Evolutionary conservation across 768 basidiomycete species (phyloP).

Genomic region (Psilocybe subaeruginosa): DNA sequence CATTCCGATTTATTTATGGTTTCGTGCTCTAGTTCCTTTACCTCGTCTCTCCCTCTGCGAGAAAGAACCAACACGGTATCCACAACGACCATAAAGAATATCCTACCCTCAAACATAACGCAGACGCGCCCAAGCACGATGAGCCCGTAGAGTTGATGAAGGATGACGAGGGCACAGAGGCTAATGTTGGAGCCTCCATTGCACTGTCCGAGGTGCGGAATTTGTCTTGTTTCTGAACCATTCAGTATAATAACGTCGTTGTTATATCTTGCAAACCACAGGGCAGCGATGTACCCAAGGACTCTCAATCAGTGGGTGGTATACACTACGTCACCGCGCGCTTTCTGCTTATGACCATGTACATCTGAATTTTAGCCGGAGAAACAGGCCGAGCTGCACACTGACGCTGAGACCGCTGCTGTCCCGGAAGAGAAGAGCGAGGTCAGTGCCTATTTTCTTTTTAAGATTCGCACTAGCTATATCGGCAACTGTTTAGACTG

Average conservation of each 20-base stretch:
- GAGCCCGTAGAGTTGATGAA: conserved; percentile 30
- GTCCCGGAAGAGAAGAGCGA: not conserved
- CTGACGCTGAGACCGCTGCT: conserved; percentile 9
- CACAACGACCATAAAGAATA: conserved; percentile 40
- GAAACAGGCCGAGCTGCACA: conserved; percentile 6
- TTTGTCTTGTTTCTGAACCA: not conserved
- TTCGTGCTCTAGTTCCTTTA: conserved; percentile 36
- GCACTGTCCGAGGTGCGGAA: conserved; percentile 32
- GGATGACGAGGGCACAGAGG: conserved; percentile 43
- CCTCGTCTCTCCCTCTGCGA: conserved; percentile 42
- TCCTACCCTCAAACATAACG: conserved; percentile 26
- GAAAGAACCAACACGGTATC: conserved; percentile 30
- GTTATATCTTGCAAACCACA: conserved; percentile 4
- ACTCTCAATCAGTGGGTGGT: conserved; percentile 27
- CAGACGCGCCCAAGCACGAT: conserved; percentile 20
- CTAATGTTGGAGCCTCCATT: conserved; percentile 36
- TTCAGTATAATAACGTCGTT: not conserved
- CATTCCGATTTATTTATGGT: not conserved
- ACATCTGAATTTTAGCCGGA: conserved; percentile 10
- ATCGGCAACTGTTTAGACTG: not conserved
- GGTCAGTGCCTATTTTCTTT: not conserved
- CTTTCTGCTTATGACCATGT: not conserved
- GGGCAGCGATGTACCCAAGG: conserved; percentile 31
- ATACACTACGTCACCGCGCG: not conserved
- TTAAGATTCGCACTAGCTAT: not conserved